A percentile compares a stretch with the other conserved stretches of the same genome.
These are phyloP conservation scores for Trichoderma breve DNA, from an alignment of 2,329 filamentous ascomycete species.

Conservation along the genomic window DNA sequence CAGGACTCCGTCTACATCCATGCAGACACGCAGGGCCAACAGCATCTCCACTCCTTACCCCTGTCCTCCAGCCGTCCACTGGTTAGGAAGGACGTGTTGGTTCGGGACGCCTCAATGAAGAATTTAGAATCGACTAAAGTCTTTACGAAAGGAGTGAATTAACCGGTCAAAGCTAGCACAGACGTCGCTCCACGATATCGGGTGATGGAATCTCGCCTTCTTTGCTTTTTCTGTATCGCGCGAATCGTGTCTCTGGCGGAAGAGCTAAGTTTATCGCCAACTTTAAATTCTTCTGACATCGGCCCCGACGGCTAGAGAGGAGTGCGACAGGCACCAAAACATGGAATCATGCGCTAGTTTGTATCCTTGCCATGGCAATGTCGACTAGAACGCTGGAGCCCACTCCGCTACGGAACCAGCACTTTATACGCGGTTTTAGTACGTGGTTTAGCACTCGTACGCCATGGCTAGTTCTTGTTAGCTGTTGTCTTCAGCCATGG, in stretches of 20 bases:
- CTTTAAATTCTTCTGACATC: neutral
- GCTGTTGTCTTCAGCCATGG: neutral
- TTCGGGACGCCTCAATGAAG: neutral
- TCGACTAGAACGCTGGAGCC: neutral
- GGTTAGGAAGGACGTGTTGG: conserved; percentile 3
- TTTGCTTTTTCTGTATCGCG: neutral
- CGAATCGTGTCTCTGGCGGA: neutral
- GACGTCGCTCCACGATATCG: neutral
- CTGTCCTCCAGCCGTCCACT: neutral
- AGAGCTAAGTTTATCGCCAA: conserved; percentile 2
- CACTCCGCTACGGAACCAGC: neutral
- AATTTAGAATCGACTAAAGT: neutral
- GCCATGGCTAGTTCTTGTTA: neutral
- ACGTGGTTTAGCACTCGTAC: neutral
- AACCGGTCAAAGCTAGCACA: neutral
- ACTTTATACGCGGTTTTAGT: neutral
- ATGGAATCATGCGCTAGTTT: neutral
- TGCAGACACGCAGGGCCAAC: neutral
- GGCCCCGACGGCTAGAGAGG: neutral
- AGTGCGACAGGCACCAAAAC: neutral
- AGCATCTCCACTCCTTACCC: neutral
- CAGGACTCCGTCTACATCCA: neutral
- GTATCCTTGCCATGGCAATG: neutral
- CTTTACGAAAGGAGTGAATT: neutral
- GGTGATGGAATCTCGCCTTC: neutral